A percentile compares a stretch with the other conserved stretches of the same genome.
Conservation (phyloP, 78 protist species). For the Paulinella micropora region DNA sequence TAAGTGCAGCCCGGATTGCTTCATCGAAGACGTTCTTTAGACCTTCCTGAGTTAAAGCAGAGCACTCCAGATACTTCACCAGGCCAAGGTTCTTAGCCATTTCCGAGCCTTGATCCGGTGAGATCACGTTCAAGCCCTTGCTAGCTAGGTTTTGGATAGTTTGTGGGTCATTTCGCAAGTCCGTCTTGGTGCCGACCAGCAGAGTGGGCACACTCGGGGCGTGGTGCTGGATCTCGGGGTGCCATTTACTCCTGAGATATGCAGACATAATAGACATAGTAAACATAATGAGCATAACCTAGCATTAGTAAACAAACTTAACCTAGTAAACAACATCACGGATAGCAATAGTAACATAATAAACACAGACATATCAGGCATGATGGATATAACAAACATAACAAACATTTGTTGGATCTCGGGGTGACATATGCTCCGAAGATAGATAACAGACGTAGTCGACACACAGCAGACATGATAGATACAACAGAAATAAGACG, state of each 20-base stretch:
- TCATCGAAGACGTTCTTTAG: slow-evolving; percentile 73
- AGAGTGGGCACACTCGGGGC: slow-evolving; percentile 62
- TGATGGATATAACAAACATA: no score
- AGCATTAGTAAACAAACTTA: no score
- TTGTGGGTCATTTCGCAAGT: slow-evolving; percentile 47
- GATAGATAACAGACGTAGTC: no score
- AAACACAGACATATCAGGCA: no score
- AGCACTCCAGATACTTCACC: slow-evolving; percentile 71
- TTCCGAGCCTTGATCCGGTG: background rate
- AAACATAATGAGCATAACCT: no score
- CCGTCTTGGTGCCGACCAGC: slow-evolving; percentile 76
- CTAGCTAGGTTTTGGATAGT: slow-evolving; percentile 7
- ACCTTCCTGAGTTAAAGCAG: slow-evolving; percentile 62
- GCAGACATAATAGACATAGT: background rate
- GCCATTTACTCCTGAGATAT: slow-evolving; percentile 51
- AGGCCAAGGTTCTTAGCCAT: slow-evolving; percentile 54
- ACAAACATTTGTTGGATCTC: no score
- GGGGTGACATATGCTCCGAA: no score
- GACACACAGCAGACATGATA: no score
- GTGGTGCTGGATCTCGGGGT: slow-evolving; percentile 72
- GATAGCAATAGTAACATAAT: no score
- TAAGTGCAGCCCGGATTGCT: slow-evolving; percentile 31
- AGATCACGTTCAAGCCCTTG: background rate
- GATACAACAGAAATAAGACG: no score
- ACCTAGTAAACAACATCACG: no score